Conservation (phyloP, 2,329 filamentous ascomycete species). For the Fusarium napiforme region DNA sequence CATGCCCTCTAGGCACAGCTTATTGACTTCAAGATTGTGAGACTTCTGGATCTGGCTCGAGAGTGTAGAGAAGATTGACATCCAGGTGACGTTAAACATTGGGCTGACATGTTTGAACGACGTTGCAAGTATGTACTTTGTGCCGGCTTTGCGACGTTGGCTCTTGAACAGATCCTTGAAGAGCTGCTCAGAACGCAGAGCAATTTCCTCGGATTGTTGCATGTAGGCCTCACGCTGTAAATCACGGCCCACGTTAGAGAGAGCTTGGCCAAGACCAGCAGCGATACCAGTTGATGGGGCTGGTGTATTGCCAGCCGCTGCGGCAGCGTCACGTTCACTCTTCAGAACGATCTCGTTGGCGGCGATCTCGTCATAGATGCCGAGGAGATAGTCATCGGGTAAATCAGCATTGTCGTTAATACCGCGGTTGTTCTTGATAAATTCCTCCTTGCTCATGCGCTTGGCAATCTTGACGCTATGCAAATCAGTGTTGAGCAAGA, state of each 20-base stretch:
- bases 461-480: constrained; percentile 87
- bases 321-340: constrained; percentile 90
- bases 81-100: constrained; percentile 99
- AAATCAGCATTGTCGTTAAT: constrained; percentile 97
- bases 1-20: constrained; percentile 93
- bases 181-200: constrained; percentile 77
- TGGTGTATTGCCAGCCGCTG: constrained; percentile 74
- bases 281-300: constrained; percentile 76
- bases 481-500: constrained; percentile 94
- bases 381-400: constrained; percentile 88
- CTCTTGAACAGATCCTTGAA: constrained; percentile 94
- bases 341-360: constrained; percentile 93
- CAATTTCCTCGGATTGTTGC: constrained; percentile 94
- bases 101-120: constrained; percentile 95
- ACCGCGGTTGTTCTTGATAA: constrained; percentile 98
- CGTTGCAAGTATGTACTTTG: constrained; percentile 89
- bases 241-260: constrained; percentile 92
- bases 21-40: constrained; percentile 91
- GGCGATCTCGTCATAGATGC: constrained; percentile 92
- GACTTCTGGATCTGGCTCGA: constrained; percentile 94
- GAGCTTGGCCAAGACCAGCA: constrained; percentile 85
- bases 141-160: constrained; percentile 78
- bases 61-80: constrained; percentile 96
- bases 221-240: constrained; percentile 92
- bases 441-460: constrained; percentile 95